A percentile compares a stretch with the other conserved stretches of the same genome.
Evolutionary conservation across 176 grass and related monocot species (phyloP).

Genomic region (Bromus sterilis): DNA sequence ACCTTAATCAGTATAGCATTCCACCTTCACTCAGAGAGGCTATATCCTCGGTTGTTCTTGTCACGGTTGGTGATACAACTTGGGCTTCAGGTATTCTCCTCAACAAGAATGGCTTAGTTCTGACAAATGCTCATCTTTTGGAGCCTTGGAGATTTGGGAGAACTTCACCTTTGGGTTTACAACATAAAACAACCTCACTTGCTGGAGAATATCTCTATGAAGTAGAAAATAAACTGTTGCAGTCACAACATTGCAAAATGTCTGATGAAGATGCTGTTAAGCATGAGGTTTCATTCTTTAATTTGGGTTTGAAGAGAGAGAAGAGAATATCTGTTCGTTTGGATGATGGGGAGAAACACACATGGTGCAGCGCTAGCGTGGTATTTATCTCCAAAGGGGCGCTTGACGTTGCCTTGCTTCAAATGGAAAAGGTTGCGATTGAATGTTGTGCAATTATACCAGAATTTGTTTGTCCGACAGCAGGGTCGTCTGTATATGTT

Average conservation of each 20-base stretch:
- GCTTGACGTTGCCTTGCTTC: constrained; percentile 76
- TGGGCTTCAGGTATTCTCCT: constrained; percentile 97
- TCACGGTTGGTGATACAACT: constrained; percentile 61
- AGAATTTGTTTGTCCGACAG: constrained; percentile 64
- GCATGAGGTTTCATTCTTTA: constrained; percentile 35
- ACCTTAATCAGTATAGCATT: constrained; percentile 9
- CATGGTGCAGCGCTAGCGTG: constrained; percentile 66
- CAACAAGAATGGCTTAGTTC: constrained; percentile 67
- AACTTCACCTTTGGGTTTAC: constrained; percentile 49
- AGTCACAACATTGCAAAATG: constrained; percentile 17
- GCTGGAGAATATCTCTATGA: not conserved
- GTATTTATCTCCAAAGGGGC: constrained; percentile 87
- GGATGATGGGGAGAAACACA: constrained; percentile 41
- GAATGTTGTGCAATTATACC: constrained; percentile 54
- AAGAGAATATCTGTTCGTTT: constrained; percentile 69
- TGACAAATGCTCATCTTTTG: constrained; percentile 95
- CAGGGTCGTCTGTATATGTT: constrained; percentile 57
- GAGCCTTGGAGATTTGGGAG: constrained; percentile 96
- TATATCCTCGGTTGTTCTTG: constrained; percentile 76
- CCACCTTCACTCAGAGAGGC: constrained; percentile 35
- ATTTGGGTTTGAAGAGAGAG: constrained; percentile 48
- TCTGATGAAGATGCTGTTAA: constrained; percentile 32
- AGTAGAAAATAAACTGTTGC: constrained; percentile 14
- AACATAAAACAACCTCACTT: constrained; percentile 35
- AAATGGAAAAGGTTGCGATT: constrained; percentile 54